phyloP scores from a whole-genome alignment of 305 asterid genomes.

The Ruellia speciosa region DNA sequence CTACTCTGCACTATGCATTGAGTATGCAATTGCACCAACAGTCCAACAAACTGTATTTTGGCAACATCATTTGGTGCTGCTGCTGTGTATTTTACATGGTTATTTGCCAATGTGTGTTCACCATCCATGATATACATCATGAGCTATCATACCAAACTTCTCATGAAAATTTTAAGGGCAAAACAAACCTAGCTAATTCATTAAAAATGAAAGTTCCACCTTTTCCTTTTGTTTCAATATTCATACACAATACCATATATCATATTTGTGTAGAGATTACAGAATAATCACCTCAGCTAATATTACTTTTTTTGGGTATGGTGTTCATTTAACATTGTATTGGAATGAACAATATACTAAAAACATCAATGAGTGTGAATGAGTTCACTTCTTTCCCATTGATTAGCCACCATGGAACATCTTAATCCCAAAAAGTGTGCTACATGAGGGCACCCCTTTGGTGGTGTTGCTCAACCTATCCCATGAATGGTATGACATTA shows the following conservation, averaged over 20 bases:
- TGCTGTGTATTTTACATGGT: no score
- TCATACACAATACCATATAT: background rate
- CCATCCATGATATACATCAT: background rate
- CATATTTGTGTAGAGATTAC: background rate
- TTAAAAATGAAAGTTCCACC: background rate
- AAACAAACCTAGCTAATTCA: background rate
- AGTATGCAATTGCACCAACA: no score
- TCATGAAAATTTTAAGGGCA: background rate
- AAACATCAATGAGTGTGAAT: no score
- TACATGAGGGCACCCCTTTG: background rate
- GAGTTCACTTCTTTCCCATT: background rate
- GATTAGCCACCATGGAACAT: no score
- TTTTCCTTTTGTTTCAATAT: background rate
- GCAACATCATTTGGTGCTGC: no score
- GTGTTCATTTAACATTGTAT: background rate
- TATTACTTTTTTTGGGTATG: background rate
- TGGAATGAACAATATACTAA: background rate
- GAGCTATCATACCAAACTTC: background rate
- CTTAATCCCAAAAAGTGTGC: background rate
- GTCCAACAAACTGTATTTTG: no score
- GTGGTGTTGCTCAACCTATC: background rate
- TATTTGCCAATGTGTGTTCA: background rate
- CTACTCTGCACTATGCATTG: no score
- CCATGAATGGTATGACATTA: background rate
- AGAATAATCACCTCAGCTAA: background rate